phyloP scores from a whole-genome alignment of 768 basidiomycete genomes.

The Mycena pura region DNA sequence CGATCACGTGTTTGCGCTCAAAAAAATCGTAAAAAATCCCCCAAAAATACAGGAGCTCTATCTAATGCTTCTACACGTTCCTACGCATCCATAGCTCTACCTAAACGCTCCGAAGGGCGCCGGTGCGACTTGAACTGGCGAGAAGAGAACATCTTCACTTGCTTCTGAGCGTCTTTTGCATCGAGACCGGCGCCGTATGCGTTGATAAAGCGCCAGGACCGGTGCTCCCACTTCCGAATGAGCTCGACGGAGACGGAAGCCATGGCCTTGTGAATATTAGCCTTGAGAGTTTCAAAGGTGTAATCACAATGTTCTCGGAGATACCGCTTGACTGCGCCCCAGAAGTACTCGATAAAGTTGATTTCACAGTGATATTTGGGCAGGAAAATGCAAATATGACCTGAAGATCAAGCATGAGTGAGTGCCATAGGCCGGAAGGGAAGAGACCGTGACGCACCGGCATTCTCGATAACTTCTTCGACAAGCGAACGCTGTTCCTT shows the following conservation, averaged over 20 bases:
- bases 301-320: constrained; percentile 10
- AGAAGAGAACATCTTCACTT: constrained; percentile 16
- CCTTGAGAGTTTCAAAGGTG: constrained; percentile 11
- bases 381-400: constrained; percentile 9
- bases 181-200: constrained; percentile 27
- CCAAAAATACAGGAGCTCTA: too few relatives aligned
- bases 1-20: too few relatives aligned
- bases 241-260: constrained; percentile 17
- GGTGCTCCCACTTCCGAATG: constrained; percentile 19
- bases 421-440: too few relatives aligned
- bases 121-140: constrained; percentile 28
- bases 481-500: constrained; percentile 29
- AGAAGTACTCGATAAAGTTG: constrained; percentile 17
- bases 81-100: neutral
- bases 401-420: constrained; percentile 30
- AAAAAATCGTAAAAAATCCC: too few relatives aligned
- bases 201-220: constrained; percentile 20
- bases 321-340: constrained; percentile 10
- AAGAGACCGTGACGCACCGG: constrained; percentile 29
- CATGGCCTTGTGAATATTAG: constrained; percentile 33
- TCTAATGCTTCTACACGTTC: too few relatives aligned
- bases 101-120: constrained; percentile 21
- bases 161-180: constrained; percentile 26
- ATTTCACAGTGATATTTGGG: constrained; percentile 9
- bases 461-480: constrained; percentile 31